phyloP scores from a whole-genome alignment of 2,329 filamentous ascomycete genomes.

The Nemania diffusa region DNA sequence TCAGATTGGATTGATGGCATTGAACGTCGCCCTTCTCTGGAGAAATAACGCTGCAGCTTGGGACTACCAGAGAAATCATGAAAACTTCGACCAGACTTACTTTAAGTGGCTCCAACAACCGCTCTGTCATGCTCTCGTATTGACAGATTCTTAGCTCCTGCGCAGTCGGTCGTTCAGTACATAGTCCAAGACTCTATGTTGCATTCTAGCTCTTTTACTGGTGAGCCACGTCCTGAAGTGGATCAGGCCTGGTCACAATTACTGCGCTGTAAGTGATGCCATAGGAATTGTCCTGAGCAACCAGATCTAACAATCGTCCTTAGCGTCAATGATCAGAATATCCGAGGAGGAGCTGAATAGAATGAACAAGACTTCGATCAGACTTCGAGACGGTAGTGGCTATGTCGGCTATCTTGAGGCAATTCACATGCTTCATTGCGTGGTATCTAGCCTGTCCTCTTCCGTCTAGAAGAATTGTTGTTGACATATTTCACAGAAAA shows the following conservation, averaged over 20 bases:
- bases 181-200: not conserved
- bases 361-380: slow-evolving; percentile 26
- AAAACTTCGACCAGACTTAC: no score
- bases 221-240: slow-evolving; percentile 13
- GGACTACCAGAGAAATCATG: no score
- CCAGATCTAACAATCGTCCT: not conserved
- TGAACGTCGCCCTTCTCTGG: no score
- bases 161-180: not conserved
- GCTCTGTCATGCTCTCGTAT: no score
- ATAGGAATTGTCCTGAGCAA: not conserved
- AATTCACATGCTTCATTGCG: slow-evolving; percentile 24
- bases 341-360: slow-evolving; percentile 13
- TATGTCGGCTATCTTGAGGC: slow-evolving; percentile 24
- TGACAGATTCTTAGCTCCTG: slow-evolving; percentile 1
- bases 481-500: slow-evolving; percentile 8
- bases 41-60: no score
- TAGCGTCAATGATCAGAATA: slow-evolving; percentile 13
- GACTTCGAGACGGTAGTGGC: slow-evolving; percentile 11
- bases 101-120: no score
- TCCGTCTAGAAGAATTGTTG: not conserved
- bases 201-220: not conserved
- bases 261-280: slow-evolving; percentile 13
- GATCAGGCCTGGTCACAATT: slow-evolving; percentile 23
- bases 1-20: no score
- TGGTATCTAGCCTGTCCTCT: not conserved